Evolutionary conservation across 2,329 filamentous ascomycete species (phyloP), one percentile per base, ranked within the genome.

Genomic region (Beauveria australis): DNA sequence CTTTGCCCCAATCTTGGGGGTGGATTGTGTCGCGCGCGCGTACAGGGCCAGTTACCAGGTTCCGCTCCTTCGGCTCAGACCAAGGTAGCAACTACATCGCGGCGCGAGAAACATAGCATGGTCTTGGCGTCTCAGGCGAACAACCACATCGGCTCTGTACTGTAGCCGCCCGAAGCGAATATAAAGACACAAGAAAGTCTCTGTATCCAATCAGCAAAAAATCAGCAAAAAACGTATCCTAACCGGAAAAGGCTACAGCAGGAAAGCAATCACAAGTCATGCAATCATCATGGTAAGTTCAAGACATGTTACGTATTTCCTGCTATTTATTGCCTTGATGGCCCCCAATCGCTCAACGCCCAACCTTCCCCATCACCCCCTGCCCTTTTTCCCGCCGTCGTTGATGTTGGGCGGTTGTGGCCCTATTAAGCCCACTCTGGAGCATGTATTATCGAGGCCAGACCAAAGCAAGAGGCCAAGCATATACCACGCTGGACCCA

Each of bases 131-230:
- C 30, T 48, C 30, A 57, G 54, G 49, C 44, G 30, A 43, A 33
- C 28, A 47, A 19, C 7, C 52, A 41, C 22, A 49, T 49, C 22
- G 30, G 49, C 53, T 37, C 48, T 53, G 18, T 44, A 40, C 48
- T 40, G 46, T 53, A 53, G 56, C 48, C 56, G 48, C 56, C 56
- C 41, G 56, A 59, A 43, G 48, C 56, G 56, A 59, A 57, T 18
- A 44, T 26, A 19, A 59, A 46, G 56, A 43, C 28, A 51, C 46
- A 37, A 58, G 44, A 49, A 30, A 24, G 8, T 6, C 16, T 28
- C 16, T 12, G 26, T 58, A 18, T 22, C 18, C 30, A 22, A 41
- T 19, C 46, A 37, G 16, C 55, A 51, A 57, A 28, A 51, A 24
- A 58, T 24, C 24, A 24, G 24, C 24, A 24, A 24, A 24, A 24